Conservation (phyloP, 1,284 basidiomycete species). For the Agaricales sp. region DNA sequence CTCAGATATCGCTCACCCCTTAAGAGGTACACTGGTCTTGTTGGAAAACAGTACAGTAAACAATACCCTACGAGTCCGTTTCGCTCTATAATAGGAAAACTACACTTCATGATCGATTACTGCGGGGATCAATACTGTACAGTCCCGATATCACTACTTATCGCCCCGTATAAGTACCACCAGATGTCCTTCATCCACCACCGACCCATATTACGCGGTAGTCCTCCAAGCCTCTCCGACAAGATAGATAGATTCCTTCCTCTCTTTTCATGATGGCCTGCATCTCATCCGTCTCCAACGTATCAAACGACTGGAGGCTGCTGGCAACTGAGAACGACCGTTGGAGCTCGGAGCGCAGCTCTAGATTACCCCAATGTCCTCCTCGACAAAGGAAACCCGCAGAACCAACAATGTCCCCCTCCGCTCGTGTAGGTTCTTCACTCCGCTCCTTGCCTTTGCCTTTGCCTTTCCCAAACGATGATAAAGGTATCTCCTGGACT, state of each 20-base stretch:
- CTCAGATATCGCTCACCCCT: too few relatives aligned
- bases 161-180: constrained; percentile 1
- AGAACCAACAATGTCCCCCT: constrained; percentile 54
- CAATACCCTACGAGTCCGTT: too few relatives aligned
- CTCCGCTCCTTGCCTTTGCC: constrained; percentile 36
- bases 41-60: too few relatives aligned
- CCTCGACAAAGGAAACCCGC: constrained; percentile 53
- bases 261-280: constrained; percentile 33
- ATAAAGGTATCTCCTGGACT: constrained; percentile 48
- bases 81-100: too few relatives aligned
- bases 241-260: constrained; percentile 66
- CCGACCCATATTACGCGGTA: constrained; percentile 76
- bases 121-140: too few relatives aligned
- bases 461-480: constrained; percentile 24
- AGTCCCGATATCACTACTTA: constrained; percentile 6
- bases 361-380: constrained; percentile 59
- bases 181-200: constrained; percentile 21
- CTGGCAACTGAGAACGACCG: constrained; percentile 31
- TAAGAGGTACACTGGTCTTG: too few relatives aligned
- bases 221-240: constrained; percentile 55
- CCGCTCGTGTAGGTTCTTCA: constrained; percentile 38
- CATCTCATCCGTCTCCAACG: constrained; percentile 41
- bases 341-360: constrained; percentile 26
- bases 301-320: constrained; percentile 32
- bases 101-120: too few relatives aligned